Evolutionary conservation across 192 early-diverging fungal species (phyloP), one percentile per base, ranked within the genome.

Genomic region (Gorgonomyces haynaldii): DNA sequence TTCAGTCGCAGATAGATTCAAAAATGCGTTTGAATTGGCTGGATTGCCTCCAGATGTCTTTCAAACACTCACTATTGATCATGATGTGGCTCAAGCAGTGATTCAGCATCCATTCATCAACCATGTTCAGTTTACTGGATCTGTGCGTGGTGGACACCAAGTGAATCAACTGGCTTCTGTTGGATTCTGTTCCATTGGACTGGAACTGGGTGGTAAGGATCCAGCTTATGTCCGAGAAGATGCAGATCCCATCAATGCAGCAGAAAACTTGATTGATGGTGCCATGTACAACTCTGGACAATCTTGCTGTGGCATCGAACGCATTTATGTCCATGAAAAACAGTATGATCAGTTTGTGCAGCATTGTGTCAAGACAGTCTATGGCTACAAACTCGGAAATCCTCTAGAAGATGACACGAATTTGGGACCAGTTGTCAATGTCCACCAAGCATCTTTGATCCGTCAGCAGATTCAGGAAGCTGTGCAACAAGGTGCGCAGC

Each of bases 201-300:
- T 90, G 42, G 88, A 90, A 34, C 69, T 90, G 2, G 88, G 88
- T 19, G 88, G 88, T 12, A 90, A 90, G 54, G 84, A 88, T 58
- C 78, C 88, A 7, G 84, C 85, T 12, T 86, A 86, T 43, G 84
- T 90, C 9, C 70, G 81, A 3, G 57, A 65, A 4, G 84, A 86
- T 56, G 72, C 74, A 16, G 77, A 88, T 50, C 50, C 86, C 19
- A 69, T 65, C 37, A 78, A 78, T 45, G 80, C 85, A 0, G 85
- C 78, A 6, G 81, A 83, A 39, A 79, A 84, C 19, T 52, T 88
- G 4, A 73, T 88, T 8, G 85, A 88, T 48, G 88, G 84, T 13
- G 82, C 81, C 3, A 79, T 82, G 52, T 88, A 83, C 52, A 90
- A 90, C 59, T 72, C 72, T 39, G 46, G 87, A 0, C 88, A 90